Evolutionary conservation across 176 grass and related monocot species (phyloP).

Genomic region (Eragrostis curvula): DNA sequence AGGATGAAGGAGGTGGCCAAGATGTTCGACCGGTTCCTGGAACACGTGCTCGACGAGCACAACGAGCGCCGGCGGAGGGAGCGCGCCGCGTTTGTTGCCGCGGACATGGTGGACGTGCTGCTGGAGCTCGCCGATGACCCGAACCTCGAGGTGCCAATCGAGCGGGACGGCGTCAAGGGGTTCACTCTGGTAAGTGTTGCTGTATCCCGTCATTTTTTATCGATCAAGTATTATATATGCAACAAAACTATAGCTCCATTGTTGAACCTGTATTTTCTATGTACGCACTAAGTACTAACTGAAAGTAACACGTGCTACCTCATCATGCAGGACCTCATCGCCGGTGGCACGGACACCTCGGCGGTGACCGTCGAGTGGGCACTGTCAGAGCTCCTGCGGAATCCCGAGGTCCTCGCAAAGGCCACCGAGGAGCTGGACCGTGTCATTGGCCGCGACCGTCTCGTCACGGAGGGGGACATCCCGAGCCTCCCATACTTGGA

Average conservation of each 20-base stretch:
- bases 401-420: no score
- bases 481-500: conserved; percentile 48
- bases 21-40: conserved; percentile 64
- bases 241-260: no score
- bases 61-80: conserved; percentile 46
- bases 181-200: conserved; percentile 71
- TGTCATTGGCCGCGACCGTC: no score
- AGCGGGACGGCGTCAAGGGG: conserved; percentile 57
- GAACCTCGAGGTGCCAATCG: conserved; percentile 50
- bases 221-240: no score
- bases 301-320: no score
- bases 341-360: conserved; percentile 55
- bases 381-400: no score
- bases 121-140: conserved; percentile 57
- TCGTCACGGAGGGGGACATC: conserved; percentile 61
- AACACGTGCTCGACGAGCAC: conserved; percentile 68
- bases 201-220: no score
- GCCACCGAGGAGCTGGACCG: no score
- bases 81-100: conserved; percentile 45
- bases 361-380: no score
- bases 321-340: conserved; percentile 69
- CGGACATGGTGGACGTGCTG: conserved; percentile 69
- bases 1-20: conserved; percentile 60
- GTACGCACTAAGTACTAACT: no score
- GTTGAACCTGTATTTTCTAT: no score